Percentiles rank a stretch among this genome's conserved stretches.
phyloP scores from a whole-genome alignment of 345 rosid species.

The Rhodamnia argentea region DNA sequence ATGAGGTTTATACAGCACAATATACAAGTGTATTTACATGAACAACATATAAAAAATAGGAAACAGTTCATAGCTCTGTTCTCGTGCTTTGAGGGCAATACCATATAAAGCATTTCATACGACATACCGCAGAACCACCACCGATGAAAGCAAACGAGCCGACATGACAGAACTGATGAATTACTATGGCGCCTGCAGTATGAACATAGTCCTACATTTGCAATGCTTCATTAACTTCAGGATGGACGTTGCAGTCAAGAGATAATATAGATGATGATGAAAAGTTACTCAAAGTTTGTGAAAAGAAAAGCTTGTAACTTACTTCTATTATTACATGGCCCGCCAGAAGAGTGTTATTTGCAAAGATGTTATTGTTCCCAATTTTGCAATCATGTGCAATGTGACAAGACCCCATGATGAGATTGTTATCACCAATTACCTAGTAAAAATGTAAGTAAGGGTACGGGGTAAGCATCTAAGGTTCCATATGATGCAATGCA shows the following conservation, averaged over 20 bases:
- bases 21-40: background rate
- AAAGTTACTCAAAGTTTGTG: background rate
- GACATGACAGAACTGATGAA: slow-evolving; percentile 85
- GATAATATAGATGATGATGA: background rate
- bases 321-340: slow-evolving; percentile 90
- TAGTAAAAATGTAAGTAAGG: slow-evolving; percentile 5
- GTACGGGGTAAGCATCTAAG: background rate
- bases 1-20: background rate
- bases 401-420: slow-evolving; percentile 96
- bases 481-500: background rate
- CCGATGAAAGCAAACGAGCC: slow-evolving; percentile 81
- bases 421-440: slow-evolving; percentile 86
- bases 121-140: slow-evolving; percentile 84
- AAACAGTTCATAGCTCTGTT: background rate
- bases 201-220: slow-evolving; percentile 57
- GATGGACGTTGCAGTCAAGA: slow-evolving; percentile 1
- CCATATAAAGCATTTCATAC: background rate
- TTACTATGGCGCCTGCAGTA: slow-evolving; percentile 74
- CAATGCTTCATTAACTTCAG: slow-evolving; percentile 9
- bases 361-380: slow-evolving; percentile 79
- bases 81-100: background rate
- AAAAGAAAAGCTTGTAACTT: slow-evolving; percentile 13
- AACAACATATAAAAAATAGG: background rate
- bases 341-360: slow-evolving; percentile 79
- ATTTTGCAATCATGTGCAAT: slow-evolving; percentile 94